Evolutionary conservation across 2,329 filamentous ascomycete species (phyloP).

Genomic region (Trichoderma sp.): DNA sequence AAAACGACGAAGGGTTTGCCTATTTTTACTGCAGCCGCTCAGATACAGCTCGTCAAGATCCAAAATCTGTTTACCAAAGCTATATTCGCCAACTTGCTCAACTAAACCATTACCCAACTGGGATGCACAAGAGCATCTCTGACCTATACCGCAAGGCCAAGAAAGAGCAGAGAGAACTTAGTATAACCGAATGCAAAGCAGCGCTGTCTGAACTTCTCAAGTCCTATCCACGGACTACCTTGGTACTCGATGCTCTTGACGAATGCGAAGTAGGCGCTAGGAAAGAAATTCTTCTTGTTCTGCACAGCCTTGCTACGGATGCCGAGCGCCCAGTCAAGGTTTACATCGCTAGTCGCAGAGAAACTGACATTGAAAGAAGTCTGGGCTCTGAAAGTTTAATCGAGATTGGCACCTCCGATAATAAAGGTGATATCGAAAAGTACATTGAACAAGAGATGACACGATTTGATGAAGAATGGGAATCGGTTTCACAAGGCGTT

Average conservation of each 20-base stretch:
- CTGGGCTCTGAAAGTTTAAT: background rate
- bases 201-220: background rate
- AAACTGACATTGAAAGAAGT: background rate
- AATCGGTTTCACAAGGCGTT: background rate
- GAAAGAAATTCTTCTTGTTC: background rate
- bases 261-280: background rate
- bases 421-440: background rate
- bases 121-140: background rate
- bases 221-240: background rate
- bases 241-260: background rate
- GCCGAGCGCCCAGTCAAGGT: background rate
- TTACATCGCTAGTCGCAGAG: background rate
- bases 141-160: background rate
- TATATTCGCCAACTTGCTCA: background rate
- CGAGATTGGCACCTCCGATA: background rate
- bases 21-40: background rate
- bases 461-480: background rate
- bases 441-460: background rate
- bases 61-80: background rate
- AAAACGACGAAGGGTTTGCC: background rate
- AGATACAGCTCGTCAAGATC: background rate
- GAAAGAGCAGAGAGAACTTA: background rate
- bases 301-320: background rate
- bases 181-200: background rate
- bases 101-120: background rate